Base-by-base conservation (phyloP, 2,329 filamentous ascomycete genomes). In the Clonostachys solani region DNA sequence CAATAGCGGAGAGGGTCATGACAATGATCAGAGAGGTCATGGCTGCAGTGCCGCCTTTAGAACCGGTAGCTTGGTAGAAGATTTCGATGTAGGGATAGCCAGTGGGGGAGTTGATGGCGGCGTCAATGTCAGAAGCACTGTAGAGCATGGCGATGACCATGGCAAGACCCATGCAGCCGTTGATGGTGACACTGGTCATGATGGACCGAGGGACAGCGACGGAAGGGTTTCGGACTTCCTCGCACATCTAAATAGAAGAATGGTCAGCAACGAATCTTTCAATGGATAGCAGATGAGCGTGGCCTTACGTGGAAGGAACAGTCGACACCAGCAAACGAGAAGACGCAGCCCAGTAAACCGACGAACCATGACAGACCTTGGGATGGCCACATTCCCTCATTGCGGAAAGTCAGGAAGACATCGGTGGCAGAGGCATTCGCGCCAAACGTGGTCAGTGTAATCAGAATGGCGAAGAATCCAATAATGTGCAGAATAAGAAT, bases 41-140 rank as follows among this genome's bases (percentile, higher is more conserved):
- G 17, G 73, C 68, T 2, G 72, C 71, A 0, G 77, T 71, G 0
- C 72, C 77, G 2, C 67, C 69, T 3, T 68, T 59, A 16, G 71
- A 75, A 2, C 68, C 61, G 3, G 77, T 75, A 2, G 72, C 72
- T 35, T 78, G 69, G 50, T 68, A 68, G 49, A 82, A 82, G 18
- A 83, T 71, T 44, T 80, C 69, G 55, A 85, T 82, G 51, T 82
- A 81, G 0, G 82, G 80, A 43, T 77, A 80, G 1, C 71, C 71
- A 0, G 77, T 78, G 0, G 67, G 65, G 0, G 69, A 71, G 1
- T 60, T 59, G 4, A 78, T 58, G 1, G 74, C 68, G 1, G 56
- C 57, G 12, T 72, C 64, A 12, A 77, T 60, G 47, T 81, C 68
- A 3, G 69, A 69, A 15, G 82, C 64, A 44, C 52, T 54, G 44